Base-by-base conservation (phyloP, 257 asterid species). In the Solanum microdontum region DNA sequence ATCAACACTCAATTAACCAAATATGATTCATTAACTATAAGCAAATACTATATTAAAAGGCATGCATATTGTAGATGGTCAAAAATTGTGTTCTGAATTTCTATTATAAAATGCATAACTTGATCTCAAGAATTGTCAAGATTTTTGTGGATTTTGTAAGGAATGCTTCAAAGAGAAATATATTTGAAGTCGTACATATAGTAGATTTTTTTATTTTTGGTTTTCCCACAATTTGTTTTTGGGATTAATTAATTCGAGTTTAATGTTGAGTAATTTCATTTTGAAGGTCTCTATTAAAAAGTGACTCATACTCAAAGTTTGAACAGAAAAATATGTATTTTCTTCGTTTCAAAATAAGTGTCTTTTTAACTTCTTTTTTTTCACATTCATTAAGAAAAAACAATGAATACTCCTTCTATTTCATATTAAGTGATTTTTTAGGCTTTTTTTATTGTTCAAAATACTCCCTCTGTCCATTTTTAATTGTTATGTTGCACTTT, bases 71-170 rank as follows among this genome's bases (percentile, higher is more conserved):
- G 80, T 33, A 19, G 45, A 73, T 73, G 45, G 80, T 73, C 80
- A 73, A 73, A 73, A 8, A 8, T 73, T 73, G 14, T 8, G 14
- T 73, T 73, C 32, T 11, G 7, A 21, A n/a, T 24, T n/a, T 39
- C 45, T 33, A 73, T 73, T 33, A 37, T 37, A 37, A 76, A 76
- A 76, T 37, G 58, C 33, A 76, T 28, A 76, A 76, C 83, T 37
- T 76, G 80, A 73, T 73, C 15, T 19, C 17, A 33, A 33, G 45
- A 76, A 39, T 76, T 77, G 84, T 8, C 62, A 39, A 40, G 1
- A 6, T 40, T 24, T n/a, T 37, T 13, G 13, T 14, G 39, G 68
- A 17, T 24, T 45, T 11, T 45, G 3, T 15, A 1, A 79, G 10
- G 84, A 79, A 43, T 79, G 39, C 1, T 14, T 79, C 15, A 45